A percentile compares a stretch with the other conserved stretches of the same genome.
Evolutionary conservation across 176 grass and related monocot species (phyloP).

Genomic region (Otatea glauca): DNA sequence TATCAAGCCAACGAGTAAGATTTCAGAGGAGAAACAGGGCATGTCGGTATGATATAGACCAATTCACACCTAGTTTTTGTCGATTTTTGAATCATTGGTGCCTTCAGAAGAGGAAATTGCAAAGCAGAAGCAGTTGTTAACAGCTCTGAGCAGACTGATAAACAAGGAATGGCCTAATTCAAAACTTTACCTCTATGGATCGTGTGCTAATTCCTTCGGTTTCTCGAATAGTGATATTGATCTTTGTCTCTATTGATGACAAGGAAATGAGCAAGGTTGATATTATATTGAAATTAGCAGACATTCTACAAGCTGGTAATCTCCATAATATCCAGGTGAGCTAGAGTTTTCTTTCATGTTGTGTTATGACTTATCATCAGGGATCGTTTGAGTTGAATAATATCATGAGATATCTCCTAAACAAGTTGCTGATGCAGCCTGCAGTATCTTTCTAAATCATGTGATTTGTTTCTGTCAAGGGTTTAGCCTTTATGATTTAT

Average conservation of each 20-base stretch:
- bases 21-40: constrained; percentile 63
- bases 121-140: constrained; percentile 72
- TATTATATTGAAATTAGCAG: constrained; percentile 88
- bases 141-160: constrained; percentile 72
- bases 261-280: constrained; percentile 77
- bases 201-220: constrained; percentile 90
- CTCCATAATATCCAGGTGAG: constrained; percentile 92
- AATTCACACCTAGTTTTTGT: constrained; percentile 64
- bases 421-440: constrained; percentile 7
- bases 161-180: constrained; percentile 82
- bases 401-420: constrained; percentile 23
- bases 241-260: constrained; percentile 82
- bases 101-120: constrained; percentile 82
- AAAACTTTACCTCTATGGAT: constrained; percentile 85
- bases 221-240: constrained; percentile 97
- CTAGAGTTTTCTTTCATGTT: constrained; percentile 32
- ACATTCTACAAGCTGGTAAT: constrained; percentile 78
- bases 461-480: neutral
- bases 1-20: constrained; percentile 82
- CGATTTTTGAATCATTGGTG: constrained; percentile 81
- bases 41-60: constrained; percentile 80
- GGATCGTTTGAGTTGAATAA: constrained; percentile 33
- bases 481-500: constrained; percentile 12
- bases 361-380: neutral
- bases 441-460: constrained; percentile 25